Evolutionary conservation across 108 stramenopile genomes (phyloP), one percentile per base, ranked within the genome.

Genomic region (Cyclotella sp.): DNA sequence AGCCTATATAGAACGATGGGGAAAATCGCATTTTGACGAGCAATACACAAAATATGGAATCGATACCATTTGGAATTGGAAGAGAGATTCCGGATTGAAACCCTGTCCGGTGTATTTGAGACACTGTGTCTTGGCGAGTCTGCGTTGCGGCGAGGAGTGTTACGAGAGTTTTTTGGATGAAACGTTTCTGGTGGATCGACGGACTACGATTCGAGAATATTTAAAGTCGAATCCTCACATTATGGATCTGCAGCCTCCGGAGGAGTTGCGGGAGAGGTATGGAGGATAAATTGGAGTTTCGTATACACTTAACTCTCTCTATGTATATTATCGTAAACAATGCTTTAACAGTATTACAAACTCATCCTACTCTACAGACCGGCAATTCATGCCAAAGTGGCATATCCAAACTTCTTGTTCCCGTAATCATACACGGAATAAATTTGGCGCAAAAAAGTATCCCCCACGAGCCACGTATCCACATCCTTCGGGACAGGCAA

Each of bases 61-160:
- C 24, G 60, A 86, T 11, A 89, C 87, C 3, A 96, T 96, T n/a
- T 96, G 95, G 95, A 82, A 77, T 47, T 93, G 93, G 91, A 15
- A 41, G 10, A 30, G 46, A 62, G 88, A 90, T 67, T 89, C 87
- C 3, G 91, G 91, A 12, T 55, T 94, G 22, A 77, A 77, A 42
- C 95, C 95, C 22, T 96, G 95, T 63, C 81, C 88, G n/a, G 85
- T 85, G 22, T 94, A 96, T 72, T 78, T 94, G 44, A 85, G 95
- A 60, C 95, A 96, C 79, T 96, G 95, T 44, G 82, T 91, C 19
- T 71, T 96, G 64, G 87, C 92, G 13, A 92, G 92, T 10, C 63
- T 34, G 60, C 70, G 54, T 63, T 61, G 63, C 42, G 79, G 92
- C 8, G 70, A 70, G 0, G 69, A 65, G 28, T 93, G 93, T 57